Percentiles rank a stretch among this genome's conserved stretches.
These are phyloP conservation scores for Groenewaldozyma auringiensis DNA, from an alignment of 1,139 yeast genomes.

Conservation along the genomic window DNA sequence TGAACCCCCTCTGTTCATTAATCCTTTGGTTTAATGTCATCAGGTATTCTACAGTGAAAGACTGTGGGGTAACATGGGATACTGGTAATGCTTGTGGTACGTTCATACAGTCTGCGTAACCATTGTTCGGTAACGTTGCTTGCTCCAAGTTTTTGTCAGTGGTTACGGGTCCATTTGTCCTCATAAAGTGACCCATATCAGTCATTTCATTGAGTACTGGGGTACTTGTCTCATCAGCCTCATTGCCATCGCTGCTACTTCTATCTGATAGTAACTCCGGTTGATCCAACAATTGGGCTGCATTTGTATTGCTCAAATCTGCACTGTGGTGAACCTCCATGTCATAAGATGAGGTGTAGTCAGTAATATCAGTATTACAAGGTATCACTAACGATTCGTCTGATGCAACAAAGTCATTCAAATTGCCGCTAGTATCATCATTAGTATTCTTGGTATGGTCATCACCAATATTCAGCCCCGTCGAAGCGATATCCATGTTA, in stretches of 20 bases:
- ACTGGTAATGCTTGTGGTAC: background rate
- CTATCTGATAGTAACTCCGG: constrained; percentile 11
- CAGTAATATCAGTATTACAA: background rate
- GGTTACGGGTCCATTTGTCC: background rate
- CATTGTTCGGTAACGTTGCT: background rate
- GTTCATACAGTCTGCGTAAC: background rate
- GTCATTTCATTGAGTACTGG: constrained; percentile 7
- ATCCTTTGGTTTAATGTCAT: constrained; percentile 4
- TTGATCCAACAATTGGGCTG: background rate
- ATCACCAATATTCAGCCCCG: background rate
- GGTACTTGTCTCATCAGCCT: constrained; percentile 10
- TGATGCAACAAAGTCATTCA: background rate
- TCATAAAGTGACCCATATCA: background rate
- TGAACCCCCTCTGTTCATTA: constrained; percentile 11
- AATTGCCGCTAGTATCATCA: too few relatives aligned
- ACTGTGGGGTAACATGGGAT: background rate
- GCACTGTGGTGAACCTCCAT: background rate
- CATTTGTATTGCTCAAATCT: background rate
- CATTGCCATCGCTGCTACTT: constrained; percentile 10
- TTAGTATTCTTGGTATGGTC: background rate
- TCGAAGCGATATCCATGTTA: background rate
- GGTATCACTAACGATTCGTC: background rate
- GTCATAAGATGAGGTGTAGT: background rate
- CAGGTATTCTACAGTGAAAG: constrained; percentile 1
- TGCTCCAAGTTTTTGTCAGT: background rate